Conservation (phyloP, 768 basidiomycete genomes). For the Arthromyces matolae region DNA sequence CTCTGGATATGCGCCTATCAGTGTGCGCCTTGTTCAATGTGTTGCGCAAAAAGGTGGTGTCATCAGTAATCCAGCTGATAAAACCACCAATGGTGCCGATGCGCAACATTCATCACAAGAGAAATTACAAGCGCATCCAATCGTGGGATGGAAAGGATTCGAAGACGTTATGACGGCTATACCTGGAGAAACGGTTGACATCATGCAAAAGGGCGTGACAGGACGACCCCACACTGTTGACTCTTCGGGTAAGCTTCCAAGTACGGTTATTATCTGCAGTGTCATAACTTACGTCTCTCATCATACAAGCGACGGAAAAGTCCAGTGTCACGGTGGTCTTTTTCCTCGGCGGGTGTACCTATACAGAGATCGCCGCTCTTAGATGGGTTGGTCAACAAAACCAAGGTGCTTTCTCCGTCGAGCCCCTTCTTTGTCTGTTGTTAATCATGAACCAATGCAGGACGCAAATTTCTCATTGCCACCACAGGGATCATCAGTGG, state of each 20-base stretch:
- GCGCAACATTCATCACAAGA: slow-evolving; percentile 30
- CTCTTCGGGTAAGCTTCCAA: slow-evolving; percentile 31
- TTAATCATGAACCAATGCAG: slow-evolving; percentile 34
- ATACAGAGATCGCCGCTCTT: slow-evolving; percentile 93
- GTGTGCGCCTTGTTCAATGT: slow-evolving; percentile 88
- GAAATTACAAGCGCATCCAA: slow-evolving; percentile 82
- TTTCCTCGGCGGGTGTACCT: slow-evolving; percentile 96
- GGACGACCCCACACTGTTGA: slow-evolving; percentile 24
- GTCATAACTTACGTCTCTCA: neutral
- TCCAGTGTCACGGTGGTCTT: slow-evolving; percentile 87
- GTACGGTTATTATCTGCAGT: neutral
- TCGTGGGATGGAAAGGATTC: slow-evolving; percentile 96
- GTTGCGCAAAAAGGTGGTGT: slow-evolving; percentile 89
- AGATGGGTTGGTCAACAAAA: slow-evolving; percentile 89
- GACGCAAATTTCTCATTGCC: slow-evolving; percentile 83
- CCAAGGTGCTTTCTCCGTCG: slow-evolving; percentile 49
- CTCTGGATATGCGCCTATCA: slow-evolving; percentile 95
- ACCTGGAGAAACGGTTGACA: slow-evolving; percentile 85
- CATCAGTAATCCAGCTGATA: slow-evolving; percentile 71
- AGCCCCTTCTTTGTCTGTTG: slow-evolving; percentile 9
- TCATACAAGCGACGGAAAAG: slow-evolving; percentile 53
- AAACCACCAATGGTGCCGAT: slow-evolving; percentile 29
- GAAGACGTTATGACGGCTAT: slow-evolving; percentile 83
- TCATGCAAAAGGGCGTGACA: slow-evolving; percentile 44
- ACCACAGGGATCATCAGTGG: slow-evolving; percentile 92